These are phyloP conservation scores for Hysterium pulicare DNA, from an alignment of 2,329 filamentous ascomycete species.

Conservation along the genomic window DNA sequence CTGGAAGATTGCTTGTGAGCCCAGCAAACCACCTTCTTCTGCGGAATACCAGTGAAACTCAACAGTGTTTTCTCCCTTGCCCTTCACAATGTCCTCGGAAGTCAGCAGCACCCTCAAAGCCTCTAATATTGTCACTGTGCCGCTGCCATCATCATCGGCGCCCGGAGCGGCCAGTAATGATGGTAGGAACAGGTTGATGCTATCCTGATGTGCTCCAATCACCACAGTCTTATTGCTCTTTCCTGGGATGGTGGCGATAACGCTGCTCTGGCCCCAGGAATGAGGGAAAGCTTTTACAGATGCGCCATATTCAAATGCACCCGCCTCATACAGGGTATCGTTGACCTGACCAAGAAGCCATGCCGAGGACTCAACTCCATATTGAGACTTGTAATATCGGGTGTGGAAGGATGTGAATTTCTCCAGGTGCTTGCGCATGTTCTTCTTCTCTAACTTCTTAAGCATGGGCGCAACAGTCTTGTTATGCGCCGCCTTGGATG, in stretches of 20 bases:
- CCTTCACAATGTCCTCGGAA: slow-evolving; percentile 65
- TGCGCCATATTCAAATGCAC: slow-evolving; percentile 64
- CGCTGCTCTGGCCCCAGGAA: slow-evolving; percentile 82
- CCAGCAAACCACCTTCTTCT: slow-evolving; percentile 82
- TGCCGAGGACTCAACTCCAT: slow-evolving; percentile 77
- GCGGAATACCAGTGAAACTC: slow-evolving; percentile 98
- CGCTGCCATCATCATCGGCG: slow-evolving; percentile 92
- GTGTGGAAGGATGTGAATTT: slow-evolving; percentile 77
- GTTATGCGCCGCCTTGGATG: slow-evolving; percentile 62
- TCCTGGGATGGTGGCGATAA: slow-evolving; percentile 89
- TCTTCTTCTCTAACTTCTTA: slow-evolving; percentile 65
- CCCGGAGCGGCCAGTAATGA: slow-evolving; percentile 81
- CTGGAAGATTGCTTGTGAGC: slow-evolving; percentile 85
- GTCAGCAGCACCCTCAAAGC: slow-evolving; percentile 77
- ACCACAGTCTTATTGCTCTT: slow-evolving; percentile 80
- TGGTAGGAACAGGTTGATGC: slow-evolving; percentile 88
- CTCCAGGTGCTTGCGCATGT: slow-evolving; percentile 75
- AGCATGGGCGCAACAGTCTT: slow-evolving; percentile 66
- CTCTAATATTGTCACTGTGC: slow-evolving; percentile 92
- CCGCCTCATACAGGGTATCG: slow-evolving; percentile 66
- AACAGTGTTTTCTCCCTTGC: slow-evolving; percentile 76
- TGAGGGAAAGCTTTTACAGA: slow-evolving; percentile 73
- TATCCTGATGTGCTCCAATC: slow-evolving; percentile 90
- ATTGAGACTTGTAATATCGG: slow-evolving; percentile 75
- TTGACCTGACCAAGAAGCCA: slow-evolving; percentile 80